Conservation (phyloP, 2,329 filamentous ascomycete species). For the Trichoderma sp. region DNA sequence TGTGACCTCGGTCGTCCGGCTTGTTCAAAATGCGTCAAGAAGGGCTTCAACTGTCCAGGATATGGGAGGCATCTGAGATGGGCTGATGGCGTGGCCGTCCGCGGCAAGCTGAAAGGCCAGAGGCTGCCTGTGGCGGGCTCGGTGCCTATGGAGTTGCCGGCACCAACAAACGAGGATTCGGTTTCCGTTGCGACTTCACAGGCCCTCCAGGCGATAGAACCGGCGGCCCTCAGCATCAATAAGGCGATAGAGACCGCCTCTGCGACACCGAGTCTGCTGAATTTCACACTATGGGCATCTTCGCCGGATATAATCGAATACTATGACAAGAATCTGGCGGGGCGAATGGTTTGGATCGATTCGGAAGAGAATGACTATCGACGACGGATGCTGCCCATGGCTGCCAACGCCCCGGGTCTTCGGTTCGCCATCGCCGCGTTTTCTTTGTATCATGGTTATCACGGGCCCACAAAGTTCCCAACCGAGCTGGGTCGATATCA, state of each 20-base stretch:
- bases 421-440: conserved; percentile 36
- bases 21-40: conserved; percentile 36
- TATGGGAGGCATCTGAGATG: conserved; percentile 34
- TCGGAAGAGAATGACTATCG: conserved; percentile 36
- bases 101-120: conserved; percentile 32
- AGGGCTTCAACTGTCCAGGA: conserved; percentile 34
- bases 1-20: conserved; percentile 33
- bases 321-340: conserved; percentile 35
- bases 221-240: not conserved
- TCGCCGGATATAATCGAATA: conserved; percentile 34
- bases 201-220: not conserved
- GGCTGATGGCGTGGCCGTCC: conserved; percentile 35
- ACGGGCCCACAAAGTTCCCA: conserved; percentile 31
- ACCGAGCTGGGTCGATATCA: conserved; percentile 31
- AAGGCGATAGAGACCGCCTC: conserved; percentile 7
- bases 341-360: conserved; percentile 39
- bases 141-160: conserved; percentile 6
- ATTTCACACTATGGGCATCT: conserved; percentile 28
- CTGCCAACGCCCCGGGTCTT: conserved; percentile 33
- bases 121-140: conserved; percentile 27
- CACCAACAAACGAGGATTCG: not conserved
- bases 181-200: not conserved
- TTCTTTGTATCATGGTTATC: conserved; percentile 31
- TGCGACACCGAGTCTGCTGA: conserved; percentile 21
- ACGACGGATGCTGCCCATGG: conserved; percentile 33